Percentiles rank a stretch among this genome's conserved stretches.
phyloP scores from a whole-genome alignment of 1,284 basidiomycete genomes.

The Ceratobasidium sp. region DNA sequence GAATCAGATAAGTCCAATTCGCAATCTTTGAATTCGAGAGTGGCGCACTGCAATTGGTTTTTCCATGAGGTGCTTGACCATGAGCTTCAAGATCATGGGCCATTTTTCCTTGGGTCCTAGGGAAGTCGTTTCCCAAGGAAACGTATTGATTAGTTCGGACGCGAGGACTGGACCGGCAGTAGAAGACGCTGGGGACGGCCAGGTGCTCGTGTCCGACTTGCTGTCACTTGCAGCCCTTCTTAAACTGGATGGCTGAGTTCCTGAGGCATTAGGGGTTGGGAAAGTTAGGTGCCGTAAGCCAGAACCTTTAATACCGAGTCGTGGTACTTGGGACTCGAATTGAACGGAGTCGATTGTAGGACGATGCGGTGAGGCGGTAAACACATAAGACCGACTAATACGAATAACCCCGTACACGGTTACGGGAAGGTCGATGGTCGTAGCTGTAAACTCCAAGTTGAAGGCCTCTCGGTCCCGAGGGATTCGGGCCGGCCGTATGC shows the following conservation, averaged over 20 bases:
- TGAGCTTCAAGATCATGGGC: slow-evolving; percentile 36
- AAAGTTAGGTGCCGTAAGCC: background rate
- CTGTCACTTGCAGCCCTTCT: background rate
- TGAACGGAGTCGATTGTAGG: slow-evolving; percentile 1
- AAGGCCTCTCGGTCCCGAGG: slow-evolving; percentile 7
- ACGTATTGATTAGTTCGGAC: slow-evolving; percentile 20
- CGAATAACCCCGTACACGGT: background rate
- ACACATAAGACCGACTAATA: slow-evolving; percentile 9
- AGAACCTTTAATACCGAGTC: background rate
- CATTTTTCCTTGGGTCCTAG: slow-evolving; percentile 31
- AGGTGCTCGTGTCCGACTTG: background rate
- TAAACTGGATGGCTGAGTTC: background rate
- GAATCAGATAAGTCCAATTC: background rate
- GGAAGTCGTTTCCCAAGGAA: slow-evolving; percentile 30
- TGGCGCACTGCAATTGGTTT: slow-evolving; percentile 35
- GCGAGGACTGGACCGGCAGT: background rate
- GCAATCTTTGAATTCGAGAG: background rate
- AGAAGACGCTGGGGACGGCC: background rate
- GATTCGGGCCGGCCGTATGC: slow-evolving; percentile 7
- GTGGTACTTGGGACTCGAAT: background rate
- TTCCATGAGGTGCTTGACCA: slow-evolving; percentile 29
- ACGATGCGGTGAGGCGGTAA: slow-evolving; percentile 8
- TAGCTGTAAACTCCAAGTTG: slow-evolving; percentile 8
- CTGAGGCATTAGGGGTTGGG: no score
- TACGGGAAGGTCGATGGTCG: slow-evolving; percentile 1